Base-by-base conservation (phyloP, 306 rosid genomes). In the Dryas drummondii region DNA sequence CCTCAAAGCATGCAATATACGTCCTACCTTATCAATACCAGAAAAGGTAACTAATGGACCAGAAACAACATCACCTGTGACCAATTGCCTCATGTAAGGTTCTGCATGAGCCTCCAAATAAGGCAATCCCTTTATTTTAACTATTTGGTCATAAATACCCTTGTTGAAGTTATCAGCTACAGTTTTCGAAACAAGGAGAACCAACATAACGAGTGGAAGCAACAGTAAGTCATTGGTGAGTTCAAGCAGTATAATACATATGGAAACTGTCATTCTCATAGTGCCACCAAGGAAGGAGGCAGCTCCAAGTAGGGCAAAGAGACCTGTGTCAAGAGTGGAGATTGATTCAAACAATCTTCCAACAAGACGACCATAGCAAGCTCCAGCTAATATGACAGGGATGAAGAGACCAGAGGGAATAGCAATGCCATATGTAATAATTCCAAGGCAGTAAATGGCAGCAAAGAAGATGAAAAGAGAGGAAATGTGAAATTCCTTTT, bases 241-340 rank as follows among this genome's bases (percentile, higher is more conserved):
- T 78, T 92, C 98, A 61, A 92, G 98, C 68, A 92, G 91, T 81
- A 92, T 92, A 67, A 92, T 68, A 57, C 98, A 92, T 0, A 92
- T 49, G 66, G 97, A 94, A 48, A 94, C 98, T 4, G 98, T 94
- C 98, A 94, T 94, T 80, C 98, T 90, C 98, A 94, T 94, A 69
- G 97, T 94, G 64, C 98, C 98, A 53, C 97, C 98, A 17, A 94
- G 96, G 80, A 94, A 86, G 19, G 97, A 90, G 56, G 98, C 96
- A 42, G 98, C 93, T 69, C 98, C 98, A 14, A 94, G 97, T 76
- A 94, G 90, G 64, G 98, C 87, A 72, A 85, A 94, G 80, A 94
- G 86, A 54, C 97, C 94, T 19, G 78, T 88, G 82, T 88, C 98
- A 27, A 92, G 86, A 70, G 42, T 48, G 6, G 90, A 85, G 71